Conservation (phyloP, 208 protist genomes). For the Plasmodiophora brassicae region DNA sequence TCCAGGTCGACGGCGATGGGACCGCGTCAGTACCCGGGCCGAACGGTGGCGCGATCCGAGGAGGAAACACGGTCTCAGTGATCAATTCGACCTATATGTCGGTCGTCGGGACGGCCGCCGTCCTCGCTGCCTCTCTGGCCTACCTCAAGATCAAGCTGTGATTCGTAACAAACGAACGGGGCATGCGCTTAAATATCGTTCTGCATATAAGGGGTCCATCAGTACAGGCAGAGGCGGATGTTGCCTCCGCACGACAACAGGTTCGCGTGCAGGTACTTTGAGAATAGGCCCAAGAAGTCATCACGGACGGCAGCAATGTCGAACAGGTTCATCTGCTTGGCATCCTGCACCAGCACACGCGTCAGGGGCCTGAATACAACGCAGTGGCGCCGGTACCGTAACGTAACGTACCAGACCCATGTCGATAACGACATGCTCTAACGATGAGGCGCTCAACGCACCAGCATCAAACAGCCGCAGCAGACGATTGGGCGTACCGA, state of each 20-base stretch:
- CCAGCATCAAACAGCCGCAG: constrained; percentile 1
- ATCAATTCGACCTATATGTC: neutral
- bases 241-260: neutral
- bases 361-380: neutral
- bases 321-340: neutral
- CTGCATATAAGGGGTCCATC: neutral
- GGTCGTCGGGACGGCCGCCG: neutral
- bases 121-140: neutral
- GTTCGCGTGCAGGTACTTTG: neutral
- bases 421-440: constrained; percentile 35
- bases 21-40: neutral
- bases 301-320: neutral
- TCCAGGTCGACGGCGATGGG: neutral
- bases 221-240: constrained; percentile 10
- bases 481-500: constrained; percentile 14
- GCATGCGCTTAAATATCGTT: too few species aligned
- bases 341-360: neutral
- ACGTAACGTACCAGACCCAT: neutral
- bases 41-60: neutral
- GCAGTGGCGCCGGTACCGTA: too few species aligned
- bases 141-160: neutral
- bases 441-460: neutral
- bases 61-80: neutral
- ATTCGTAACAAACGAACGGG: neutral
- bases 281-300: neutral